phyloP scores from a whole-genome alignment of 2,329 filamentous ascomycete species.

The Fusarium mexicanum region DNA sequence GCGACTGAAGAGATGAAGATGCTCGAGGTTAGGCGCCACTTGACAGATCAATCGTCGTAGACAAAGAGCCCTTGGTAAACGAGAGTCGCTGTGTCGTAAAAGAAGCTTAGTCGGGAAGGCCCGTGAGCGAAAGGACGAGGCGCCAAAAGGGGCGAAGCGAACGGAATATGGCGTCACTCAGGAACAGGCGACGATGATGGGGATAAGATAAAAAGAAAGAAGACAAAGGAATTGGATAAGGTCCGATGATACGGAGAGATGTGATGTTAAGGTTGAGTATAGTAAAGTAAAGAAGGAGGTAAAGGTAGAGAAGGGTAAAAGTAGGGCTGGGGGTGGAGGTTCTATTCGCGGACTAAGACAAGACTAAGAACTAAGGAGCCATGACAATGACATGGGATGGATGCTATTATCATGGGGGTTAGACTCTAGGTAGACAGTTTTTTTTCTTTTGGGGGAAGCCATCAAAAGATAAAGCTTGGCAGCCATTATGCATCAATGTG shows the following conservation, averaged over 20 bases:
- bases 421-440: background rate
- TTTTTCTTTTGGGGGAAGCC: constrained; percentile 15
- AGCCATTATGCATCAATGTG: constrained; percentile 3
- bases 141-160: constrained; percentile 32
- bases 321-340: constrained; percentile 37
- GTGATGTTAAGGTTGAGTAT: background rate
- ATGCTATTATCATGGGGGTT: constrained; percentile 35
- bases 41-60: background rate
- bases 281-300: background rate
- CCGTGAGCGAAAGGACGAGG: constrained; percentile 28
- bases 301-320: constrained; percentile 13
- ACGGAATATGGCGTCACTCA: constrained; percentile 29
- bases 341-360: constrained; percentile 17
- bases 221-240: constrained; percentile 31
- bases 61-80: constrained; percentile 27
- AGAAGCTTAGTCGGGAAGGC: constrained; percentile 4
- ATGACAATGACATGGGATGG: constrained; percentile 34
- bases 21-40: constrained; percentile 14
- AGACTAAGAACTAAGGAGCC: constrained; percentile 21
- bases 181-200: constrained; percentile 31
- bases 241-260: constrained; percentile 24
- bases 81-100: constrained; percentile 24
- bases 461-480: constrained; percentile 29
- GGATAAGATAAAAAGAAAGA: constrained; percentile 6
- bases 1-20: background rate